Evolutionary conservation across 192 early-diverging fungal genomes (phyloP).

Genomic region (Entrophospora sp.): DNA sequence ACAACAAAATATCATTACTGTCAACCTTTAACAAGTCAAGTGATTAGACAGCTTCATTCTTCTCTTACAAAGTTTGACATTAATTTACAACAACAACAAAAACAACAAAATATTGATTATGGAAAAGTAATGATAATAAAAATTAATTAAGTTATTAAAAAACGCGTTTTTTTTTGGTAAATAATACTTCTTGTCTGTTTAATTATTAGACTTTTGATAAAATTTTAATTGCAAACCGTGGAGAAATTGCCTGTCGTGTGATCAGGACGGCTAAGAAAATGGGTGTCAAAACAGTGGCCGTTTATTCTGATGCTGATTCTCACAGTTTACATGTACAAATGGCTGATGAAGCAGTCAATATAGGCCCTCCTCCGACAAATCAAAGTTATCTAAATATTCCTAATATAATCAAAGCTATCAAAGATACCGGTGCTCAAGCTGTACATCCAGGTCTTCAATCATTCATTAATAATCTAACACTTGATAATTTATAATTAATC

Average conservation of each 20-base stretch:
- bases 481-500: conserved; percentile 4
- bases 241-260: conserved; percentile 91
- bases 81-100: neutral
- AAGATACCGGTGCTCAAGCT: conserved; percentile 73
- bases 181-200: too few relatives aligned
- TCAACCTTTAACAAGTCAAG: neutral
- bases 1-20: too few relatives aligned
- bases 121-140: neutral
- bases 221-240: conserved; percentile 91
- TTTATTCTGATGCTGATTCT: conserved; percentile 89
- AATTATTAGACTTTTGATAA: conserved; percentile 70
- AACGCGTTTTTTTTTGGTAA: too few relatives aligned
- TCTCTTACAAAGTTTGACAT: neutral
- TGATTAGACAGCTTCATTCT: neutral
- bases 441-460: conserved; percentile 91
- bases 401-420: conserved; percentile 69
- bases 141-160: neutral
- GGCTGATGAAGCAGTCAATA: conserved; percentile 79
- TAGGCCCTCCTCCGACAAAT: conserved; percentile 70
- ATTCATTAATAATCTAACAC: too few relatives aligned
- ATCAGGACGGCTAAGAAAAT: conserved; percentile 87
- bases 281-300: conserved; percentile 90
- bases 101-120: neutral
- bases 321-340: conserved; percentile 78
- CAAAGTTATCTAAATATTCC: conserved; percentile 78